Percentiles rank a stretch among this genome's conserved stretches.
phyloP scores from a whole-genome alignment of 2,329 filamentous ascomycete genomes.

The Verticillium dahliae region DNA sequence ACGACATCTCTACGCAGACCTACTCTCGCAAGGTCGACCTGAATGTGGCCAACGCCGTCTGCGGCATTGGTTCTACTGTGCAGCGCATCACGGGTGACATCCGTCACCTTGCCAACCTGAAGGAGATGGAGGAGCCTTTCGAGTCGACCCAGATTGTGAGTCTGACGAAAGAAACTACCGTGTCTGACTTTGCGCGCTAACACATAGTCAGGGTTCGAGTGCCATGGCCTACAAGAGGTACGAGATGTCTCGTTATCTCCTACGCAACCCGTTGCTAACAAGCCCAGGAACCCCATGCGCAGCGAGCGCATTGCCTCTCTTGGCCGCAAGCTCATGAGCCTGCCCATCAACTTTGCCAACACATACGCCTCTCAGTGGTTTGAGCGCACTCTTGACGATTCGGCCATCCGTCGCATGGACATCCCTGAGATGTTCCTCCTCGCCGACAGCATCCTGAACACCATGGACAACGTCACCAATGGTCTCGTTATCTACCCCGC shows the following conservation, averaged over 20 bases:
- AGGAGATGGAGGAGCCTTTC: constrained; percentile 82
- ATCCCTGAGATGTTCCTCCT: constrained; percentile 61
- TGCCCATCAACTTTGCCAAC: constrained; percentile 27
- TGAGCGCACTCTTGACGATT: constrained; percentile 73
- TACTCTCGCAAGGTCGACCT: constrained; percentile 75
- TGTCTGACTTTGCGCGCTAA: constrained; percentile 45
- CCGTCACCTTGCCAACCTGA: constrained; percentile 65
- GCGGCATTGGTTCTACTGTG: constrained; percentile 71
- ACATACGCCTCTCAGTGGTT: constrained; percentile 33
- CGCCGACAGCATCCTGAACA: constrained; percentile 61
- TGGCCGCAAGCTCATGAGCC: constrained; percentile 1
- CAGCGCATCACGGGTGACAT: constrained; percentile 67
- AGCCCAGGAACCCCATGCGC: constrained; percentile 27
- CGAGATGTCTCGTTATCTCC: not conserved
- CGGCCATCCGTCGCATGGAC: constrained; percentile 59
- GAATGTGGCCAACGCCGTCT: constrained; percentile 72
- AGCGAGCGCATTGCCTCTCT: constrained; percentile 36
- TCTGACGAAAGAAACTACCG: constrained; percentile 41
- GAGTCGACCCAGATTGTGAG: constrained; percentile 69
- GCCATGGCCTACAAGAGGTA: constrained; percentile 33
- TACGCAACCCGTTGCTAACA: not conserved
- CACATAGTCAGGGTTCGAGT: not conserved
- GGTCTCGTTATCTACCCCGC: constrained; percentile 76
- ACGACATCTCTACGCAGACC: constrained; percentile 57
- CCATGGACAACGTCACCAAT: constrained; percentile 59